These are phyloP conservation scores for Chloranthus sessilifolius DNA, from an alignment of 164 flowering plant genomes.

Conservation along the genomic window DNA sequence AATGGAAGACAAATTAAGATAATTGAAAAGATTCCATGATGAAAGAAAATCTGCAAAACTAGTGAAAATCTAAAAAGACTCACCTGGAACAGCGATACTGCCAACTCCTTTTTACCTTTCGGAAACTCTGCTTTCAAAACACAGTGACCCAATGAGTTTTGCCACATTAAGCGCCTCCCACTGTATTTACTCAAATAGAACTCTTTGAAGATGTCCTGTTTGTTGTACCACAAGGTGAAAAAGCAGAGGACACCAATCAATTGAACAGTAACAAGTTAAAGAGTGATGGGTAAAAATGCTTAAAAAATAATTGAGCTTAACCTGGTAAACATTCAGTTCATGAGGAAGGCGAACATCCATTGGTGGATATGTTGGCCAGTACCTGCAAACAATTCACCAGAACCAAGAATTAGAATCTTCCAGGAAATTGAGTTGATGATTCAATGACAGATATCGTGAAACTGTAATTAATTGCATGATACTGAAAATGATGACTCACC, in stretches of 20 bases:
- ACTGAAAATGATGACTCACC: constrained; percentile 30
- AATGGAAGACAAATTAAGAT: too few relatives aligned
- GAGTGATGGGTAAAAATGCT: not conserved
- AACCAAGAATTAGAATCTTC: not conserved
- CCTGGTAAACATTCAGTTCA: constrained; percentile 92
- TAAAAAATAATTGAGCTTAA: constrained; percentile 13
- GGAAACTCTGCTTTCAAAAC: constrained; percentile 83
- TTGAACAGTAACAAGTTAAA: not conserved
- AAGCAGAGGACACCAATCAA: not conserved
- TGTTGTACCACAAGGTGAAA: constrained; percentile 18
- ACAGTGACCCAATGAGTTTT: constrained; percentile 91
- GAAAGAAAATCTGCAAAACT: too few relatives aligned
- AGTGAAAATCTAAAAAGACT: constrained; percentile 13
- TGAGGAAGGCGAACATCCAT: constrained; percentile 94
- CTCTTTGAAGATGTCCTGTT: constrained; percentile 90
- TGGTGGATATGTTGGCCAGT: constrained; percentile 97
- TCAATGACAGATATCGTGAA: too few relatives aligned
- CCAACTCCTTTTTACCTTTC: constrained; percentile 90
- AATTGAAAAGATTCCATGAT: not conserved
- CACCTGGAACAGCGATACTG: constrained; percentile 94
- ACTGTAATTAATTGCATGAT: not conserved
- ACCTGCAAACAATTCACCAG: constrained; percentile 32
- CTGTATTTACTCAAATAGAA: constrained; percentile 86
- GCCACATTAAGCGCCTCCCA: constrained; percentile 97
- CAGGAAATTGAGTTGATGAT: not conserved